phyloP scores from a whole-genome alignment of 257 asterid species.

The Galeopsis tetrahit region DNA sequence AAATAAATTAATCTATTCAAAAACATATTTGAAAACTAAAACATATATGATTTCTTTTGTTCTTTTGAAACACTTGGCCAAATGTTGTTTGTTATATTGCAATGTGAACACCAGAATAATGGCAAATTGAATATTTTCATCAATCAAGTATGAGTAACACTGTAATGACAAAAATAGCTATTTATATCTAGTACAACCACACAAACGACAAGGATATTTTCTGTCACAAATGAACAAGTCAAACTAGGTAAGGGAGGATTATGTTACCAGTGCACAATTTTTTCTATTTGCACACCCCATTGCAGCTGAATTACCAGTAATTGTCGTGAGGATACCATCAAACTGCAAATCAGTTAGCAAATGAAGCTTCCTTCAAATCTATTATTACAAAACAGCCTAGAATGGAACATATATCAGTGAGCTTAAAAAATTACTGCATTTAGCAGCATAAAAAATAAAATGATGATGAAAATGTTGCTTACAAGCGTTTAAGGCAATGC shows the following conservation, averaged over 20 bases:
- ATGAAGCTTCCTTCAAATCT: slow-evolving; percentile 70
- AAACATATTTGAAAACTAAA: slow-evolving; percentile 38
- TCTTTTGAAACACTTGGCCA: slow-evolving; percentile 48
- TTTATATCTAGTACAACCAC: slow-evolving; percentile 7
- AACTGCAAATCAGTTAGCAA: slow-evolving; percentile 59
- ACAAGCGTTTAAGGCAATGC: slow-evolving; percentile 65
- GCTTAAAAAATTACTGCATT: slow-evolving; percentile 20
- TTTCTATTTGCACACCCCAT: slow-evolving; percentile 71
- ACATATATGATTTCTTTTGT: slow-evolving; percentile 42
- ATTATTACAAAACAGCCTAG: slow-evolving; percentile 77
- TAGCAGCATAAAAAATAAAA: slow-evolving; percentile 6
- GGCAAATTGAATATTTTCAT: neutral
- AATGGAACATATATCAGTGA: slow-evolving; percentile 30
- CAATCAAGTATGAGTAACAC: neutral
- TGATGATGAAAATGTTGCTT: slow-evolving; percentile 34
- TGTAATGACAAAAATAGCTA: neutral
- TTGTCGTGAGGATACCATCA: slow-evolving; percentile 55
- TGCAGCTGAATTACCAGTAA: slow-evolving; percentile 50
- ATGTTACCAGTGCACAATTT: slow-evolving; percentile 71
- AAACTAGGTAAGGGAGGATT: slow-evolving; percentile 3
- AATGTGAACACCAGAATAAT: slow-evolving; percentile 16
- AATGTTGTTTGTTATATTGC: slow-evolving; percentile 46
- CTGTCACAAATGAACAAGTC: neutral
- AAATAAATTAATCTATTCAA: neutral
- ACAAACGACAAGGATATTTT: neutral